A percentile compares a stretch with the other conserved stretches of the same genome.
Conservation (phyloP, 2,329 filamentous ascomycete genomes). For the Penicillium hesseltinei region DNA sequence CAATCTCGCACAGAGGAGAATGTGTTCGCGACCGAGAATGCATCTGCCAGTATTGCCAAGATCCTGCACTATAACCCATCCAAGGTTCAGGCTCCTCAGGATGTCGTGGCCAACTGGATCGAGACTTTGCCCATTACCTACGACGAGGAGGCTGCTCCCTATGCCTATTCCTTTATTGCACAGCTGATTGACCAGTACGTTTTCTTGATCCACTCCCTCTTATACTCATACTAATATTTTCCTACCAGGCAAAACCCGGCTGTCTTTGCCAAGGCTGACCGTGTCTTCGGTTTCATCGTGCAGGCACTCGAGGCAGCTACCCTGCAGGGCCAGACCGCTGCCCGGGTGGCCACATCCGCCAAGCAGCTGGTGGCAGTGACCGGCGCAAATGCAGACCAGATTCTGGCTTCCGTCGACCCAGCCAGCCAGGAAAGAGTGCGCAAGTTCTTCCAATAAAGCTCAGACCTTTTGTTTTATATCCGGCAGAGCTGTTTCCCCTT, state of each 20-base stretch:
- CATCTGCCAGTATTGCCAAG: slow-evolving; percentile 94
- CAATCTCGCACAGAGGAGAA: slow-evolving; percentile 88
- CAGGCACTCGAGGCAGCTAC: slow-evolving; percentile 90
- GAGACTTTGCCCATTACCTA: slow-evolving; percentile 88
- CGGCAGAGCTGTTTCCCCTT: slow-evolving; percentile 5
- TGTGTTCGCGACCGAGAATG: slow-evolving; percentile 96
- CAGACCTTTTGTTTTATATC: slow-evolving; percentile 22
- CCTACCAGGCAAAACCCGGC: slow-evolving; percentile 73
- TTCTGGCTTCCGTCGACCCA: slow-evolving; percentile 71
- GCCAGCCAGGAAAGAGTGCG: slow-evolving; percentile 79
- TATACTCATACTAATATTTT: slow-evolving; percentile 14
- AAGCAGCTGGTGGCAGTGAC: slow-evolving; percentile 74
- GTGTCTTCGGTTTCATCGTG: slow-evolving; percentile 80
- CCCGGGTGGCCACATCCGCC: slow-evolving; percentile 71
- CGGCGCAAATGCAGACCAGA: slow-evolving; percentile 70
- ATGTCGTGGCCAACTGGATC: slow-evolving; percentile 80
- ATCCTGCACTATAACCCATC: slow-evolving; percentile 85
- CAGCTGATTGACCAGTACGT: slow-evolving; percentile 94
- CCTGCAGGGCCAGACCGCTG: slow-evolving; percentile 78
- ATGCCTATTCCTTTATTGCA: slow-evolving; percentile 87
- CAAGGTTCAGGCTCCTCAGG: slow-evolving; percentile 72
- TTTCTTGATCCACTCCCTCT: neutral
- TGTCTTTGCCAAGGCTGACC: slow-evolving; percentile 72
- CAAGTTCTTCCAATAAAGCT: slow-evolving; percentile 67
- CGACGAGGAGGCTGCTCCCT: slow-evolving; percentile 95